Evolutionary conservation across 2,329 filamentous ascomycete species (phyloP), one percentile per base, ranked within the genome.

Genomic region (Aspergillus latus): DNA sequence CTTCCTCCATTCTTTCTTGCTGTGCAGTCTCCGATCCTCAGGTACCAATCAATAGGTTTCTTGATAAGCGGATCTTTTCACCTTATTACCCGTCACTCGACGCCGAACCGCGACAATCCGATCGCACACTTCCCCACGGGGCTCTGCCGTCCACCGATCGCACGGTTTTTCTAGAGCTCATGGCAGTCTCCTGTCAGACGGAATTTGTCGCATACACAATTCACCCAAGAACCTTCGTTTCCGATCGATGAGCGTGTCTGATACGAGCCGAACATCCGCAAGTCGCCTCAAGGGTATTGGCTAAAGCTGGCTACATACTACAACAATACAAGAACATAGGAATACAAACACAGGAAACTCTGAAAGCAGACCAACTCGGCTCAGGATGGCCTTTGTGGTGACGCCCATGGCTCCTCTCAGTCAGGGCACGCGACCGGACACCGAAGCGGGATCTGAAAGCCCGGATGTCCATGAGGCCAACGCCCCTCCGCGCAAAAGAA

Each of bases 321-420:
- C 30, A 57, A 45, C 29, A 52, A 53, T 34, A 53, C 28, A 42
- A 44, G 29, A 10, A 43, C 13, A 34, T 39, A 37, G 30, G 52
- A 34, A 5, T 5, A 32, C 40, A 43, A 11, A 34, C 11, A 44
- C 16, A 39, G n/a, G 32, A 29, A 49, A 3, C 21, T 30, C 44
- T 21, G 26, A n/a, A 37, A 3, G 10, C 13, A 15, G 21, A 29
- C 10, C 30, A 29, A 16, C 46, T n/a, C 34, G 21, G 32, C 34
- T 42, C 49, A 56, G 47, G 34, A 68, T 68, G 63, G 63, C 65
- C 29, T 60, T 63, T 40, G 58, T 62, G 26, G 52, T 64, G 37
- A 55, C 54, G 44, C 52, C 61, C 45, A 65, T 69, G 59, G 55
- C 60, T 10, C 58, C 62, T 21, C 44, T 64, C 15, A 57, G 61